These are phyloP conservation scores for Exophiala dermatitidis DNA, from an alignment of 2,329 filamentous ascomycete genomes.

Conservation along the genomic window DNA sequence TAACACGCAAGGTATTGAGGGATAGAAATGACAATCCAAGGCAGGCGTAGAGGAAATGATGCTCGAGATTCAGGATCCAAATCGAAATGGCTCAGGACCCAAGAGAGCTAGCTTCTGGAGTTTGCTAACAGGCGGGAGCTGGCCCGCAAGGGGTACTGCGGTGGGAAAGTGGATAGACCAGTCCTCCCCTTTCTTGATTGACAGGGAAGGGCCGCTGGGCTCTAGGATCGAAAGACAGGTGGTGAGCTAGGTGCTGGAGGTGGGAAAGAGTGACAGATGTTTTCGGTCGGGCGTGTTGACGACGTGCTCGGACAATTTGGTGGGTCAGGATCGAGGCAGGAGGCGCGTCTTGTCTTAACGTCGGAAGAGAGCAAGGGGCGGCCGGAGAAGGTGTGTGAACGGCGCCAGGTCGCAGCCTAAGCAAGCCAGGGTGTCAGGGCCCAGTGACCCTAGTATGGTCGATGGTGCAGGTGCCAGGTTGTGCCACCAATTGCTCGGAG, in stretches of 20 bases:
- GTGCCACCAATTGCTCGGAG: not conserved
- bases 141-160: constrained; percentile 21
- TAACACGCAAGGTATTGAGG: constrained; percentile 6
- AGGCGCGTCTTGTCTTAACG: constrained; percentile 17
- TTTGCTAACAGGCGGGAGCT: constrained; percentile 15
- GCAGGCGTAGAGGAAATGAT: constrained; percentile 16
- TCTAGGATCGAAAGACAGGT: constrained; percentile 11
- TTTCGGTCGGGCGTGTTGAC: constrained; percentile 21
- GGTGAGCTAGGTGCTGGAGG: not conserved
- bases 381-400: constrained; percentile 1
- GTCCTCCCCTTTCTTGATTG: constrained; percentile 21
- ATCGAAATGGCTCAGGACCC: constrained; percentile 20
- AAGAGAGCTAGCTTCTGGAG: constrained; percentile 15
- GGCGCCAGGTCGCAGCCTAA: not conserved
- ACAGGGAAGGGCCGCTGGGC: constrained; percentile 7
- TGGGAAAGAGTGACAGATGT: constrained; percentile 19
- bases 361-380: constrained; percentile 16
- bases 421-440: not conserved
- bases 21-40: constrained; percentile 11
- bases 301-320: constrained; percentile 23
- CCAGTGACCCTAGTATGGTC: not conserved
- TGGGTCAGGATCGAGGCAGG: constrained; percentile 10
- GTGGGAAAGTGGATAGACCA: constrained; percentile 23
- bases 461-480: not conserved
- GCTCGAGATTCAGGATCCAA: constrained; percentile 14